Conservation (phyloP, 257 asterid genomes). For the Penstemon eatonii region DNA sequence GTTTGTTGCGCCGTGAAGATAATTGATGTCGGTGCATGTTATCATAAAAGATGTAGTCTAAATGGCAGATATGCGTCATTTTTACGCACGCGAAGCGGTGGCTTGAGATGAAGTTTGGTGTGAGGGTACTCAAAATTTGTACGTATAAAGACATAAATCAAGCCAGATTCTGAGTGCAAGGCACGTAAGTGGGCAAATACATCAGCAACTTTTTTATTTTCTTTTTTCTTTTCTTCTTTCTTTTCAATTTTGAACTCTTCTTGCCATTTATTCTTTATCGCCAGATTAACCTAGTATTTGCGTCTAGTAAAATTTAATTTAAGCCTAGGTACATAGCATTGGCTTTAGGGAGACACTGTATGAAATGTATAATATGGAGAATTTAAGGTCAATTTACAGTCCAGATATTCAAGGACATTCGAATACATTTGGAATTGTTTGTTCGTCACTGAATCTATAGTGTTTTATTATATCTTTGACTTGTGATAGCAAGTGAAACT, state of each 20-base stretch:
- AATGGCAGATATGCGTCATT: background rate
- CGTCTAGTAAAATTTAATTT: background rate
- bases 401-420: background rate
- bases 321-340: background rate
- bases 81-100: slow-evolving; percentile 27
- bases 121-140: background rate
- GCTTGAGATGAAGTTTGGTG: slow-evolving; percentile 31
- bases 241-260: too few relatives aligned
- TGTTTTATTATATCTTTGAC: slow-evolving; percentile 4
- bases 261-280: background rate
- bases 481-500: background rate
- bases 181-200: slow-evolving; percentile 12
- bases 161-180: slow-evolving; percentile 11
- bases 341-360: background rate
- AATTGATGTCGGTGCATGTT: background rate
- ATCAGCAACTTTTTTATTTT: slow-evolving; percentile 7
- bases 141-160: slow-evolving; percentile 9
- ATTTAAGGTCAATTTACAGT: background rate
- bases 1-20: too few relatives aligned
- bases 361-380: background rate
- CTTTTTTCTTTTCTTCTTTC: background rate
- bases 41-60: background rate
- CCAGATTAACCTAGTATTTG: background rate
- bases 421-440: background rate
- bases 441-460: background rate